phyloP scores from a whole-genome alignment of 768 basidiomycete genomes.

The Exidia glandulosa region DNA sequence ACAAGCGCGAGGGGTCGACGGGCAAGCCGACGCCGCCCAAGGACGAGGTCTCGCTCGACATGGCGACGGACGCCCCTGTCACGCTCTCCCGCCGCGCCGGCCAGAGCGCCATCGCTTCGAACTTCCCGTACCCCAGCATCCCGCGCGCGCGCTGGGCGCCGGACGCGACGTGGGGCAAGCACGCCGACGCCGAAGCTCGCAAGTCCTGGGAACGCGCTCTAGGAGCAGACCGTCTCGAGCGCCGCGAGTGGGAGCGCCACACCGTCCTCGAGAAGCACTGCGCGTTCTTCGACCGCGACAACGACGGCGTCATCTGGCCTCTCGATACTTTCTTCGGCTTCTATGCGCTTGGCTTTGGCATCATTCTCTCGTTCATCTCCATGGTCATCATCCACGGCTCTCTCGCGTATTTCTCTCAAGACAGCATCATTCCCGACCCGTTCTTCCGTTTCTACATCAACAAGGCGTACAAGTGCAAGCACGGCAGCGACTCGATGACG shows the following conservation, averaged over 20 bases:
- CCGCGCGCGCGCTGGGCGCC: background rate
- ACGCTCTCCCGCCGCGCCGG: background rate
- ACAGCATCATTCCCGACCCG: constrained; percentile 30
- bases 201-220: background rate
- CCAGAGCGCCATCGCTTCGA: background rate
- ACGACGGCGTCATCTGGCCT: constrained; percentile 35
- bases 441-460: constrained; percentile 28
- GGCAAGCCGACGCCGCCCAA: background rate
- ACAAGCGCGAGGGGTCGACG: background rate
- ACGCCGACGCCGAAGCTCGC: background rate
- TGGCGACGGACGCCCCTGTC: background rate
- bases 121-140: background rate
- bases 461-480: background rate
- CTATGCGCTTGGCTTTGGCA: constrained; percentile 30
- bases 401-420: constrained; percentile 22
- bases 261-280: constrained; percentile 33
- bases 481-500: background rate
- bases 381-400: constrained; percentile 22
- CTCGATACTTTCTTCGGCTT: constrained; percentile 31
- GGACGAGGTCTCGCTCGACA: background rate
- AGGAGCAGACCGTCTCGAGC: background rate
- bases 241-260: background rate
- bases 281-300: constrained; percentile 29
- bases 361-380: constrained; percentile 25
- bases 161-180: background rate